These are phyloP conservation scores for Prunus salicina DNA, from an alignment of 306 rosid genomes.

Conservation along the genomic window DNA sequence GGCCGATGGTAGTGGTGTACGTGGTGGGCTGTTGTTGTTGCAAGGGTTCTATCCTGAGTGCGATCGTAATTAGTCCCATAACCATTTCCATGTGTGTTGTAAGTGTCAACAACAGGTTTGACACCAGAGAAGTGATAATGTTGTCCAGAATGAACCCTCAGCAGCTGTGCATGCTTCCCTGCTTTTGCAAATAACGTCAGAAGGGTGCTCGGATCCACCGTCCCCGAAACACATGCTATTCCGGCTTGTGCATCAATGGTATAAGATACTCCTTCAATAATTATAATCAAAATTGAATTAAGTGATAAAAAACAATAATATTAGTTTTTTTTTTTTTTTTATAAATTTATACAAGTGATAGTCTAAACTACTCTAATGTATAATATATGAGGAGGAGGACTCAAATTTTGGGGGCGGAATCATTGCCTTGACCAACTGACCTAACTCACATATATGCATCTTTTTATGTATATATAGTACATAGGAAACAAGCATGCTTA, in stretches of 20 bases:
- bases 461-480: background rate
- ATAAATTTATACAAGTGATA: no score
- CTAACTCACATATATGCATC: background rate
- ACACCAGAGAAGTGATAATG: background rate
- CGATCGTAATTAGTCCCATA: background rate
- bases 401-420: no score
- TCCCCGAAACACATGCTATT: conserved; percentile 10
- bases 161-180: conserved; percentile 22
- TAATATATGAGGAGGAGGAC: no score
- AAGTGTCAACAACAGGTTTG: background rate
- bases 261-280: conserved; percentile 9
- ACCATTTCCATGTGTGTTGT: background rate
- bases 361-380: no score
- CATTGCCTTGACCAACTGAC: no score
- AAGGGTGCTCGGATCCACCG: conserved; percentile 1
- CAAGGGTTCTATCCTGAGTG: background rate
- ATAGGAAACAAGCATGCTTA: background rate
- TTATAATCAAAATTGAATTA: background rate
- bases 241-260: conserved; percentile 18
- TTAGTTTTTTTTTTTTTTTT: no score
- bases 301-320: background rate
- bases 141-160: conserved; percentile 6
- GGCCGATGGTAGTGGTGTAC: background rate
- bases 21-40: background rate
- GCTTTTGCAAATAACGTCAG: conserved; percentile 15